A percentile compares a stretch with the other conserved stretches of the same genome.
Conservation (phyloP, 805 yeast species). For the Starmerella powellii region DNA sequence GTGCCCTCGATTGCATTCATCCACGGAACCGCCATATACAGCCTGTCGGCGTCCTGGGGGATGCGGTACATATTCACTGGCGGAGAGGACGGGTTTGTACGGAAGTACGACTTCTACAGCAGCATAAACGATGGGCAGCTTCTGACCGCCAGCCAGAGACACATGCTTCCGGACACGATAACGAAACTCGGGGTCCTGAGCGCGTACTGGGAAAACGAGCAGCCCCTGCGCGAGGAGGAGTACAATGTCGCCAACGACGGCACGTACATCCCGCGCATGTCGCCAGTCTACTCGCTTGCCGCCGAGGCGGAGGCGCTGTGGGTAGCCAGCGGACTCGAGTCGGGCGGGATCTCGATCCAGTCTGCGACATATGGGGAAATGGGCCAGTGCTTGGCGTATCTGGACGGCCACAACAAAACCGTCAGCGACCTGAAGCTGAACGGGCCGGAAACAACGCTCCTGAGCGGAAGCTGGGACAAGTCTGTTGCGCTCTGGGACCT, state of each 20-base stretch:
- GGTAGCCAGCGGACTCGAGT: conserved; percentile 63
- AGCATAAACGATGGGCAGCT: conserved; percentile 80
- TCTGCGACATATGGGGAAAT: conserved; percentile 64
- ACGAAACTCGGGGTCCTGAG: conserved; percentile 69
- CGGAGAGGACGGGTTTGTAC: conserved; percentile 87
- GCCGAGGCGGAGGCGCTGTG: conserved; percentile 74
- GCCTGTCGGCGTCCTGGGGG: conserved; percentile 65
- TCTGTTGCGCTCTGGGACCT: conserved; percentile 74
- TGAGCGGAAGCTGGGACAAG: conserved; percentile 90
- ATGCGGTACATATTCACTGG: conserved; percentile 85
- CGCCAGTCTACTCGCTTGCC: conserved; percentile 81
- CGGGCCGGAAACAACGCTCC: conserved; percentile 45
- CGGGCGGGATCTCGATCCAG: conserved; percentile 78
- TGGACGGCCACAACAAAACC: conserved; percentile 57
- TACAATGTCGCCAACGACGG: conserved; percentile 31
- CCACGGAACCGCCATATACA: conserved; percentile 63
- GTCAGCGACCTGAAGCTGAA: conserved; percentile 62
- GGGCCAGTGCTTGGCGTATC: conserved; percentile 68
- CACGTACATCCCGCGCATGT: conserved; percentile 34
- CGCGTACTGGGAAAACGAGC: conserved; percentile 94
- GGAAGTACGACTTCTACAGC: conserved; percentile 76
- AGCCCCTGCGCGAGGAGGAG: conserved; percentile 48
- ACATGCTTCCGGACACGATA: conserved; percentile 74
- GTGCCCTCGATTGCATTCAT: conserved; percentile 83
- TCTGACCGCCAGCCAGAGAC: conserved; percentile 81